Conservation (phyloP, 176 grass and related monocot genomes). For the Paspalum notatum region DNA sequence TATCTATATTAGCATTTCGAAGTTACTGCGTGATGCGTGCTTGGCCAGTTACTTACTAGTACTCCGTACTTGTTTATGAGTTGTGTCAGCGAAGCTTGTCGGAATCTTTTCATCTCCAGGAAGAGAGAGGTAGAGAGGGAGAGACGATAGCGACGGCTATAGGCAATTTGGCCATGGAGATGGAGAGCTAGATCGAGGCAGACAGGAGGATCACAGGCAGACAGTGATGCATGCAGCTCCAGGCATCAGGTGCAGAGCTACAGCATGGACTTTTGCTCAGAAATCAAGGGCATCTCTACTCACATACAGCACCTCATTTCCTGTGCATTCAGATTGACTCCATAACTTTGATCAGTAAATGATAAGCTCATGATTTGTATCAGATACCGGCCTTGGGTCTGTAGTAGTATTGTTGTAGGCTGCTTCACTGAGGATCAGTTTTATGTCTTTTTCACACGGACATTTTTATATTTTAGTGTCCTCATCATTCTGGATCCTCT, state of each 20-base stretch:
- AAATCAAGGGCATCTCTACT: slow-evolving; percentile 45
- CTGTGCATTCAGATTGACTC: slow-evolving; percentile 19
- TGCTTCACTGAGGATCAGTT: neutral
- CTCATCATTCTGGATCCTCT: too few species aligned
- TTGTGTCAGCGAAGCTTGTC: slow-evolving; percentile 44
- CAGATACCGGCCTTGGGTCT: neutral
- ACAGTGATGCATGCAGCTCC: slow-evolving; percentile 36
- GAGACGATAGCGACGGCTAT: neutral
- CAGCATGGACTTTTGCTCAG: slow-evolving; percentile 34
- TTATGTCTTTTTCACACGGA: neutral
- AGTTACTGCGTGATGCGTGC: slow-evolving; percentile 48
- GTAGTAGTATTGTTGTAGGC: neutral
- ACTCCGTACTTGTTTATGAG: slow-evolving; percentile 44
- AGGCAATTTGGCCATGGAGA: slow-evolving; percentile 30
- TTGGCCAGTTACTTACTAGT: slow-evolving; percentile 19
- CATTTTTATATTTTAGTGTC: neutral
- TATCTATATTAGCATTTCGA: slow-evolving; percentile 45
- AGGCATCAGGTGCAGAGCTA: slow-evolving; percentile 38
- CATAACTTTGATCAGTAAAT: neutral
- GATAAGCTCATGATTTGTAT: slow-evolving; percentile 33
- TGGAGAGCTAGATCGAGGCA: slow-evolving; percentile 2
- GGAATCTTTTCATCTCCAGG: slow-evolving; percentile 26
- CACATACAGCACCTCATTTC: neutral
- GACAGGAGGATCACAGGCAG: slow-evolving; percentile 27
- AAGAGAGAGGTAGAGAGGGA: neutral